Evolutionary conservation across 2,329 filamentous ascomycete genomes (phyloP).

Genomic region (Aspergillus calidoustus): DNA sequence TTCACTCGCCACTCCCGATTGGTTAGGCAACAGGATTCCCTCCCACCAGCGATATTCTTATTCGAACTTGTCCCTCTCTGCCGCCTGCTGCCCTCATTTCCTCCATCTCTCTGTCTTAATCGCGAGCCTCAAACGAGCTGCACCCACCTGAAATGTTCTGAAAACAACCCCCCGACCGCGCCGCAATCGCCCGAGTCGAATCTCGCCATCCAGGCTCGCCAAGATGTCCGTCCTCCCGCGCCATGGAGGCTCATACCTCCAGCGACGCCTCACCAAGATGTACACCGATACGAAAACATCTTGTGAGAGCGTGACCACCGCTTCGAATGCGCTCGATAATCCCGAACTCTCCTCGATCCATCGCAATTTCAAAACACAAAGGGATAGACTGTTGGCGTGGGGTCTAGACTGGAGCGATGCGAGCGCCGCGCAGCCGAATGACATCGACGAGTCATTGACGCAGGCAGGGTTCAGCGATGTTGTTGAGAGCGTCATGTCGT

Average conservation of each 20-base stretch:
- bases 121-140: background rate
- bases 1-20: conserved; percentile 38
- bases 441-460: conserved; percentile 67
- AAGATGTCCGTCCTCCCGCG: conserved; percentile 52
- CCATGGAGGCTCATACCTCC: conserved; percentile 50
- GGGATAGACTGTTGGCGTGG: conserved; percentile 67
- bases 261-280: conserved; percentile 61
- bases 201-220: conserved; percentile 25
- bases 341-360: conserved; percentile 62
- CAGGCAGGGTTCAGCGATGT: conserved; percentile 67
- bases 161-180: conserved; percentile 18
- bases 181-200: conserved; percentile 14
- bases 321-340: conserved; percentile 53
- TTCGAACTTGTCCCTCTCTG: conserved; percentile 20
- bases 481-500: conserved; percentile 66
- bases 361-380: conserved; percentile 65
- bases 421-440: conserved; percentile 58
- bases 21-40: conserved; percentile 51
- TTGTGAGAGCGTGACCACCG: conserved; percentile 59
- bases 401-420: conserved; percentile 70
- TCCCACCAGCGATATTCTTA: conserved; percentile 31
- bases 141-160: conserved; percentile 21
- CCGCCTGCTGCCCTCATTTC: conserved; percentile 18
- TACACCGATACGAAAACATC: conserved; percentile 69
- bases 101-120: background rate